Evolutionary conservation across 1,139 yeast species (phyloP).

Genomic region (Torulaspora pretoriensis): DNA sequence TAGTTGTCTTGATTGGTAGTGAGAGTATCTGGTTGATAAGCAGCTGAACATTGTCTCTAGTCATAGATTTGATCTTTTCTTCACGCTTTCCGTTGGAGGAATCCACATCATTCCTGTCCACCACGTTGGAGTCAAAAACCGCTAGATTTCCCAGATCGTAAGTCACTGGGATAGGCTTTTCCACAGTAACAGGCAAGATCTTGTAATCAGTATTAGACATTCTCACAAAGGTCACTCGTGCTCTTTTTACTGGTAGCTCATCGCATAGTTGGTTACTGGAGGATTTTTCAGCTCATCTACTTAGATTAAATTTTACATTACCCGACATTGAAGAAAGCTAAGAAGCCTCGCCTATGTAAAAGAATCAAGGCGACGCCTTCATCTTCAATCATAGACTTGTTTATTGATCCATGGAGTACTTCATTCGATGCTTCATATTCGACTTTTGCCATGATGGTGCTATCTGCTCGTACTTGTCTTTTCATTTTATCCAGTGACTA

Average conservation of each 20-base stretch:
- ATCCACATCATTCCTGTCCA: conserved; percentile 55
- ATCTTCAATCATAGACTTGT: too few relatives aligned
- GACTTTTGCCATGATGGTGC: too few relatives aligned
- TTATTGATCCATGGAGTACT: background rate
- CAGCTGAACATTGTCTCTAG: conserved; percentile 91
- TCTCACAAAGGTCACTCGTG: background rate
- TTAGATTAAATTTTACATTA: background rate
- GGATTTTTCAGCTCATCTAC: conserved; percentile 17
- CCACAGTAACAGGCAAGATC: conserved; percentile 67
- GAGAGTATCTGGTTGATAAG: conserved; percentile 85
- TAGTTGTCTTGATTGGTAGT: conserved; percentile 80
- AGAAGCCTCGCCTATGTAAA: too few relatives aligned
- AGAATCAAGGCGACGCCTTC: too few relatives aligned
- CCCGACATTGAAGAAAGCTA: too few relatives aligned
- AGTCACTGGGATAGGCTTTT: conserved; percentile 78
- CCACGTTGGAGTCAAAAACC: conserved; percentile 80
- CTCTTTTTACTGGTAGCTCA: background rate
- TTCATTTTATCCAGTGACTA: too few relatives aligned
- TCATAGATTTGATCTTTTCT: conserved; percentile 56
- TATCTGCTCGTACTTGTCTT: too few relatives aligned
- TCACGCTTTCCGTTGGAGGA: conserved; percentile 54
- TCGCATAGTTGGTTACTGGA: background rate
- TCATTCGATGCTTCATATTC: background rate
- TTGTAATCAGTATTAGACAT: conserved; percentile 29
- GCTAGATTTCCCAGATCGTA: conserved; percentile 86